These are phyloP conservation scores for Leptosphaerulina australis DNA, from an alignment of 2,329 filamentous ascomycete species.

Conservation along the genomic window DNA sequence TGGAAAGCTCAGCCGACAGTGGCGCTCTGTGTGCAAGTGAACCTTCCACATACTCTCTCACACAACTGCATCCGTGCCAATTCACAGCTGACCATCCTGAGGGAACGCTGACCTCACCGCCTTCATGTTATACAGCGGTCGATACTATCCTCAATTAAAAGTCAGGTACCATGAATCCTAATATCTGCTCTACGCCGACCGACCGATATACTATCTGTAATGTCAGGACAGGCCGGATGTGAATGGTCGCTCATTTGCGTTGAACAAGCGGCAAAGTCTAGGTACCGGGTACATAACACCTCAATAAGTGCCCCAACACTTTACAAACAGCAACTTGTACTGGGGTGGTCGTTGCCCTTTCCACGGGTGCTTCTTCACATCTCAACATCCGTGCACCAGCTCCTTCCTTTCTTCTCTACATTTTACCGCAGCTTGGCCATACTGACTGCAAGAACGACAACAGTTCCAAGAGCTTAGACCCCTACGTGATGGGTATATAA, in stretches of 20 bases:
- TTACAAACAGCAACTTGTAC: neutral
- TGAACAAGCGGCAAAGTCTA: neutral
- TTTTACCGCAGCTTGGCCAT: neutral
- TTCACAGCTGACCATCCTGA: neutral
- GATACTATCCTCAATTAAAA: neutral
- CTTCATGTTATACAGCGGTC: neutral
- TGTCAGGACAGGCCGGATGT: neutral
- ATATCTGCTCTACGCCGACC: neutral
- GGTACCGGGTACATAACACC: neutral
- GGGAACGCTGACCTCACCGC: neutral
- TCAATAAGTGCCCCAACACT: too few species aligned
- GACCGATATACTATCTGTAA: neutral
- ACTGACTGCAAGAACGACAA: neutral
- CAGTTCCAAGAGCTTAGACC: neutral
- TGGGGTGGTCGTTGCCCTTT: neutral
- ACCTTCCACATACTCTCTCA: neutral
- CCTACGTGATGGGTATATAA: slow-evolving; percentile 2
- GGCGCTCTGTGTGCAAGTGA: neutral
- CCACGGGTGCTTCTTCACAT: neutral
- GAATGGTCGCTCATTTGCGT: neutral
- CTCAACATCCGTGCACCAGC: neutral
- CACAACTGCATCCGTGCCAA: neutral
- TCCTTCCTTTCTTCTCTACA: neutral
- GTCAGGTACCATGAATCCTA: neutral
- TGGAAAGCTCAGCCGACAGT: neutral